Evolutionary conservation across 345 rosid genomes (phyloP).

Genomic region (Citrus medica): DNA sequence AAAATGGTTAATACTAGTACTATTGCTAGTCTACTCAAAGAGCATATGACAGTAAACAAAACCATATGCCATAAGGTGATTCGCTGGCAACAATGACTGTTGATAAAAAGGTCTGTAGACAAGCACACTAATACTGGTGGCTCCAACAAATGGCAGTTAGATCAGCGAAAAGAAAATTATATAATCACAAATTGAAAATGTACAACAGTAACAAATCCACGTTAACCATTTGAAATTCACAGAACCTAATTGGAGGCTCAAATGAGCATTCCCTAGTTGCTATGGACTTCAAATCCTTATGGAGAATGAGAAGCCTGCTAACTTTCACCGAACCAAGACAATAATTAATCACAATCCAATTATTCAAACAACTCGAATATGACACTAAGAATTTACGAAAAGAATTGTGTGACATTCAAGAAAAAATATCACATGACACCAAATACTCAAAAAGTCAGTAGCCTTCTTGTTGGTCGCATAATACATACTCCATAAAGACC

Average conservation of each 20-base stretch:
- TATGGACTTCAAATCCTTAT: neutral
- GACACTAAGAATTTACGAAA: neutral
- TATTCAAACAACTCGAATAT: neutral
- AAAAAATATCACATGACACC: neutral
- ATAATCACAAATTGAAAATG: neutral
- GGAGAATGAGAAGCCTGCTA: neutral
- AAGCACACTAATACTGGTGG: neutral
- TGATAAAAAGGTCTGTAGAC: neutral
- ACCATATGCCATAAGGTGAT: neutral
- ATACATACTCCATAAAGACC: neutral
- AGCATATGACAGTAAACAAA: neutral
- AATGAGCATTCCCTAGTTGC: neutral
- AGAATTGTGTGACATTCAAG: neutral
- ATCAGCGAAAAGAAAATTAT: no score
- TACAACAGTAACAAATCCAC: neutral
- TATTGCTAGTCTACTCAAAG: neutral
- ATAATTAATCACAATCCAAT: neutral
- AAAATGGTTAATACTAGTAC: neutral
- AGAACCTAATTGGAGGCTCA: neutral
- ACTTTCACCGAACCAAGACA: neutral
- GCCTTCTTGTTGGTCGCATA: neutral
- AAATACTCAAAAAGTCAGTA: neutral
- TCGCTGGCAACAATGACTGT: neutral
- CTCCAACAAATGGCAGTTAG: neutral
- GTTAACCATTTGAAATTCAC: neutral